Evolutionary conservation across 192 early-diverging fungal species (phyloP), one percentile per base, ranked within the genome.

Genomic region (Entomortierella beljakovae): DNA sequence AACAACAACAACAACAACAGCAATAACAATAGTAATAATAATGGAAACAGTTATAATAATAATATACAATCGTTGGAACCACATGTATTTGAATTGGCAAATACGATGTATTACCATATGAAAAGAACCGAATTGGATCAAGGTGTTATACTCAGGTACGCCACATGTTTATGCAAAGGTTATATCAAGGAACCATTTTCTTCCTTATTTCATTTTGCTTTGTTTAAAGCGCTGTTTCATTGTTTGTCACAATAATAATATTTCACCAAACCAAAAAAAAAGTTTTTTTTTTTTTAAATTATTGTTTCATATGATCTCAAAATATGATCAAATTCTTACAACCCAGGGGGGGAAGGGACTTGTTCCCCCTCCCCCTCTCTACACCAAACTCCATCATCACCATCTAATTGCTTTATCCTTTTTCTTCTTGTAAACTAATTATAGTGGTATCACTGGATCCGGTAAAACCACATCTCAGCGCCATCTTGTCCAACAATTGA

Each of bases 401-500:
- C 9, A 28, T 18, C 8, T 25, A 53, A 23, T 53, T 25, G 10
- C 23, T 10, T 25, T 64, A 32, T 61, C 31, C 28, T 37, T 49
- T 42, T 57, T 26, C 33, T 56, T 16, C 6, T 13, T 61, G 11
- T 53, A 5, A 26, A 31, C 42, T 20, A 15, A n/a, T 9, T 54
- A 63, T 70, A 64, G 94, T 72, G 97, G 97, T 35, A 85, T 95
- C 61, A 81, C 88, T 11, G 96, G 96, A 3, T 92, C 92, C n/a
- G 96, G 97, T 59, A 99, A 99, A 70, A 90, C 95, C 2, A 89
- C 91, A 23, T 86, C 90, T 6, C 88, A 91, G 29, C 82, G 85
- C 22, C 90, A 93, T 57, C 81, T 97, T 50, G 79, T 90, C 6
- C 85, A 93, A 68, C 90, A 94, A 69, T 80, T 98, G 22, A 87